A percentile compares a stretch with the other conserved stretches of the same genome.
These are phyloP conservation scores for Ceratobasidium papillatum DNA, from an alignment of 1,284 basidiomycete species.

Conservation along the genomic window DNA sequence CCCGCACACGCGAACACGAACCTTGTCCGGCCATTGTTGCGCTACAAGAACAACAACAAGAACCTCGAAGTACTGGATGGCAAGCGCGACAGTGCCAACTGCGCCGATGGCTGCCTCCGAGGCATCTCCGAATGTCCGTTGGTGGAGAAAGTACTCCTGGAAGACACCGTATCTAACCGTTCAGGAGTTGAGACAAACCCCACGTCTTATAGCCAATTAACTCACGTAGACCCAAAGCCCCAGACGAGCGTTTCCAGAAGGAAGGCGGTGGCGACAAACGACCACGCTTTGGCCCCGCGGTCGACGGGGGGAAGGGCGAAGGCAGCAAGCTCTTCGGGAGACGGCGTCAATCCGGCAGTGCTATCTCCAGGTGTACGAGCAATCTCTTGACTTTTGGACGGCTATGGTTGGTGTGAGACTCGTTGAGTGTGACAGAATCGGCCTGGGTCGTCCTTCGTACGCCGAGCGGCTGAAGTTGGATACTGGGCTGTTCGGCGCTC, in stretches of 20 bases:
- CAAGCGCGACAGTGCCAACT: conserved; percentile 43
- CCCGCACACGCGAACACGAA: not conserved
- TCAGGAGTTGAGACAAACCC: not conserved
- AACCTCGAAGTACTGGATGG: conserved; percentile 40
- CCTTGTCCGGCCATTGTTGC: conserved; percentile 33
- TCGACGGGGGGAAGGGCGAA: conserved; percentile 34
- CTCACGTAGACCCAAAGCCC: conserved; percentile 40
- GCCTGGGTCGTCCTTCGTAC: not conserved
- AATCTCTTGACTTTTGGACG: not conserved
- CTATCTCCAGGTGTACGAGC: not conserved
- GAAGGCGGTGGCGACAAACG: conserved; percentile 27
- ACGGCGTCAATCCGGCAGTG: not conserved
- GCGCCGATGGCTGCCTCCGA: conserved; percentile 42
- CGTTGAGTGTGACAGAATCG: not conserved
- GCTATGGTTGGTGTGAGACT: not conserved
- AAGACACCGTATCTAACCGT: conserved; percentile 49
- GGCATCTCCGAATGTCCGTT: conserved; percentile 42
- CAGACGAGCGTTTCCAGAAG: conserved; percentile 40
- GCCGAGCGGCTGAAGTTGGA: not conserved
- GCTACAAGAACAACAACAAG: conserved; percentile 33
- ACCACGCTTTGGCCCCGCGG: conserved; percentile 37
- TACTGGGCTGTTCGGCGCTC: not conserved
- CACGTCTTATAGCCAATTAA: not conserved
- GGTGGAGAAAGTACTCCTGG: conserved; percentile 49
- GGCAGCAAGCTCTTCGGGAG: not conserved